Conservation (phyloP, 192 early-diverging fungal species). For the Entomortierella parvispora region DNA sequence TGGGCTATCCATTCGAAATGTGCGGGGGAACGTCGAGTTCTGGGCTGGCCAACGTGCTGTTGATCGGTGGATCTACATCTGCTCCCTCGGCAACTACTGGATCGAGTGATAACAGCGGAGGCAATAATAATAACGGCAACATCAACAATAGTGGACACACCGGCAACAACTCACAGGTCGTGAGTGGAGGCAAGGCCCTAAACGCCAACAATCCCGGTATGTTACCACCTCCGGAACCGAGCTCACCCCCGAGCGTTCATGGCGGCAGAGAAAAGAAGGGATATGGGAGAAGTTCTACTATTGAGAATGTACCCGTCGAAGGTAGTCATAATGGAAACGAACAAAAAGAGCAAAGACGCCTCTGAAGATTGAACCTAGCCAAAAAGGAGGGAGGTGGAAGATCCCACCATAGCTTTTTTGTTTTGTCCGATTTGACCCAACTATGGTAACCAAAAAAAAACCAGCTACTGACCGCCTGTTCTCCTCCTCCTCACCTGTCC, state of each 20-base stretch:
- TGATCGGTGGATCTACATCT: slow-evolving; percentile 24
- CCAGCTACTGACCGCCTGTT: background rate
- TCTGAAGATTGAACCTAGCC: too few species aligned
- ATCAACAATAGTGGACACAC: background rate
- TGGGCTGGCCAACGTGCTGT: slow-evolving; percentile 22
- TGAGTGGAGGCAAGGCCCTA: slow-evolving; percentile 13
- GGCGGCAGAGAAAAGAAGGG: slow-evolving; percentile 14
- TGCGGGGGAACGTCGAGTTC: slow-evolving; percentile 29
- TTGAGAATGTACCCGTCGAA: slow-evolving; percentile 16
- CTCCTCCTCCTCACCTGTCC: background rate
- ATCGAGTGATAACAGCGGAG: background rate
- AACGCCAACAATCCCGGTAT: slow-evolving; percentile 38
- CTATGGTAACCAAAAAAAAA: background rate
- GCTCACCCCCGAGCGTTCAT: background rate
- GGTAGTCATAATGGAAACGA: slow-evolving; percentile 17
- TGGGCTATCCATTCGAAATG: slow-evolving; percentile 48
- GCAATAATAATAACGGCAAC: background rate
- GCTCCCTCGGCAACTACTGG: background rate
- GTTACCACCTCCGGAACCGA: slow-evolving; percentile 28
- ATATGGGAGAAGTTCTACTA: background rate
- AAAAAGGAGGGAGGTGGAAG: too few species aligned
- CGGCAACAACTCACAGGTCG: background rate
- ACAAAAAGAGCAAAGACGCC: background rate
- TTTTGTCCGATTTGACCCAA: background rate
- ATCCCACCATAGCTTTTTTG: background rate